Percentiles rank a stretch among this genome's conserved stretches.
phyloP scores from a whole-genome alignment of 768 basidiomycete genomes.

The Thelephora aurantiotincta region DNA sequence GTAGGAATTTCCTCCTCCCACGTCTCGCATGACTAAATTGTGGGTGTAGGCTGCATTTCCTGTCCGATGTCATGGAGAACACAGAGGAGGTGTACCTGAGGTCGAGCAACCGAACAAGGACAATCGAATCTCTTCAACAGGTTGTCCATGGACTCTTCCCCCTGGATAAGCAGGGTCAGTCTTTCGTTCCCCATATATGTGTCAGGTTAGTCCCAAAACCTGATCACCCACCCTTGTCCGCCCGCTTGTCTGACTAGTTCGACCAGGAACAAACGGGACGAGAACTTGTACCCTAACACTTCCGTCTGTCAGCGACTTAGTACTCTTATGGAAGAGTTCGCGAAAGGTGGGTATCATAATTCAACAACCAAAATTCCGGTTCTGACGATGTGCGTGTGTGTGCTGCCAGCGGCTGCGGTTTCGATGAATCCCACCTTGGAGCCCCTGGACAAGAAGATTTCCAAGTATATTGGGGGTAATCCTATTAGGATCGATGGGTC shows the following conservation, averaged over 20 bases:
- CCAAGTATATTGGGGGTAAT: conserved; percentile 52
- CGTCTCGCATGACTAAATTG: not conserved
- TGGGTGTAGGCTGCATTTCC: conserved; percentile 41
- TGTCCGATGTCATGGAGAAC: conserved; percentile 35
- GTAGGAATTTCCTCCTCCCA: conserved; percentile 19
- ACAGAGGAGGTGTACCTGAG: conserved; percentile 43
- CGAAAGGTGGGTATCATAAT: conserved; percentile 30
- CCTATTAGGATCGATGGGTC: conserved; percentile 63
- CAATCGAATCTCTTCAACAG: conserved; percentile 62
- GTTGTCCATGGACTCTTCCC: conserved; percentile 66
- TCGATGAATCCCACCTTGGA: conserved; percentile 49
- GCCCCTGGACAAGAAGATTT: conserved; percentile 48
- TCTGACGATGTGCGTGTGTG: not conserved
- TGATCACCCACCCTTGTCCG: no score
- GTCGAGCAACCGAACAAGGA: conserved; percentile 68
- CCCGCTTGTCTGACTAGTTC: no score
- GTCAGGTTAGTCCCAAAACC: no score
- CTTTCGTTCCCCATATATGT: no score
- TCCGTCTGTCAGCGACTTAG: conserved; percentile 54
- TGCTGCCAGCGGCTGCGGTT: conserved; percentile 43
- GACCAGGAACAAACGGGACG: no score
- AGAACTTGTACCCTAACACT: conserved; percentile 58
- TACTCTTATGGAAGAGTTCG: conserved; percentile 45
- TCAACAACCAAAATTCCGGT: not conserved
- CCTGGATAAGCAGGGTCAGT: conserved; percentile 28